phyloP scores from a whole-genome alignment of 176 grass and related monocot genomes.

The Oryza australiensis region DNA sequence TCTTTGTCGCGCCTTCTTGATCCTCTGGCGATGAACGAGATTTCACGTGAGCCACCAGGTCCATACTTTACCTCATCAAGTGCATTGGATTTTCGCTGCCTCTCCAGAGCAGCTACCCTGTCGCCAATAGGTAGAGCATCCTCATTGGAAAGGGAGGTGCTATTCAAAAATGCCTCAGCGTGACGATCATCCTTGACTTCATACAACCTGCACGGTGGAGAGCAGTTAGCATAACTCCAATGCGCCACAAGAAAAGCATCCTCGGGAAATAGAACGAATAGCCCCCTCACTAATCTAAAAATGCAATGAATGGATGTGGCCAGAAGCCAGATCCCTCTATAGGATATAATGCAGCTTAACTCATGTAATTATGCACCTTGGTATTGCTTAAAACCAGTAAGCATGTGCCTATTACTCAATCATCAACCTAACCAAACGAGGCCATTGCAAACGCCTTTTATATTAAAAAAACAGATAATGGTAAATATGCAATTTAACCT shows the following conservation, averaged over 20 bases:
- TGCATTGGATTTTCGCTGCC: constrained; percentile 26
- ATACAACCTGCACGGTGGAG: constrained; percentile 62
- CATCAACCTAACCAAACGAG: background rate
- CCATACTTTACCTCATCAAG: constrained; percentile 67
- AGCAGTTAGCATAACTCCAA: constrained; percentile 18
- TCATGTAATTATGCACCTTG: background rate
- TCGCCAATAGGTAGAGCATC: constrained; percentile 64
- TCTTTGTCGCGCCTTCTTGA: constrained; percentile 40
- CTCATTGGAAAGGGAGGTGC: constrained; percentile 61
- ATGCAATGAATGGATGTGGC: background rate
- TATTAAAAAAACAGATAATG: background rate
- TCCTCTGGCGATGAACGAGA: constrained; percentile 59
- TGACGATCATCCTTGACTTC: constrained; percentile 90
- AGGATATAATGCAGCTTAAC: background rate
- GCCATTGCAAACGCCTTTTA: background rate
- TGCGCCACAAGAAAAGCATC: background rate
- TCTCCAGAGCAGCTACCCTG: constrained; percentile 56
- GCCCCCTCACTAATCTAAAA: constrained; percentile 1
- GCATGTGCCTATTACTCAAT: background rate
- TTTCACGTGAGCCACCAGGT: constrained; percentile 67
- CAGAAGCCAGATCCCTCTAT: background rate
- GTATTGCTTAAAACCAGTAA: background rate
- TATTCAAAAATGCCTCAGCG: constrained; percentile 78
- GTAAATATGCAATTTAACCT: background rate
- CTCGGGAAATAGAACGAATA: background rate